Conservation (phyloP, 306 rosid genomes). For the Trichosanthes cucumerina region DNA sequence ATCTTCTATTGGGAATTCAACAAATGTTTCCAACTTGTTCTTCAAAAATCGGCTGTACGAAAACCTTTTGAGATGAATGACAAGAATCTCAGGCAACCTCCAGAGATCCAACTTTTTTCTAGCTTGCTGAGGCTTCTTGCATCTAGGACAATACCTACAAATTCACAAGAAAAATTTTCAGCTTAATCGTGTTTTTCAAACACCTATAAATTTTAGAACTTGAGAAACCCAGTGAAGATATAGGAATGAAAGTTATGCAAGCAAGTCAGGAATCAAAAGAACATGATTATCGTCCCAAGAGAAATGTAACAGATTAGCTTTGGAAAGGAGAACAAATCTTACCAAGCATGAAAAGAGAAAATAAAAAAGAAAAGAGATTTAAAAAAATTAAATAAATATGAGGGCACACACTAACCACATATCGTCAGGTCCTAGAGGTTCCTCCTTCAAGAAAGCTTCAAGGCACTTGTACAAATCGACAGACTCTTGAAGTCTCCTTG, state of each 20-base stretch:
- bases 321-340: not conserved
- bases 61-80: slow-evolving; percentile 83
- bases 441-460: slow-evolving; percentile 77
- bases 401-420: slow-evolving; percentile 63
- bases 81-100: slow-evolving; percentile 84
- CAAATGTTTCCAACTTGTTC: slow-evolving; percentile 69
- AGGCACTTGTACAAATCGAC: slow-evolving; percentile 67
- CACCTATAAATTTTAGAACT: not conserved
- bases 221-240: not conserved
- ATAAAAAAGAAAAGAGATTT: not conserved
- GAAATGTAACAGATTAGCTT: not conserved
- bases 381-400: not conserved
- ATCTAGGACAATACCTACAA: slow-evolving; percentile 66
- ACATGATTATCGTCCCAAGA: not conserved
- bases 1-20: slow-evolving; percentile 67
- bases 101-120: slow-evolving; percentile 80
- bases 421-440: slow-evolving; percentile 79
- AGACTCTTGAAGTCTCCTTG: slow-evolving; percentile 45
- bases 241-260: not conserved
- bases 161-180: slow-evolving; percentile 5
- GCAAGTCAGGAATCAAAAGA: not conserved
- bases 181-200: not conserved
- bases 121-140: slow-evolving; percentile 73
- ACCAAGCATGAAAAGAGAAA: not conserved
- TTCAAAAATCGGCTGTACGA: slow-evolving; percentile 35